Percentiles rank a stretch among this genome's conserved stretches.
Conservation (phyloP, 768 basidiomycete genomes). For the Russula sp. region DNA sequence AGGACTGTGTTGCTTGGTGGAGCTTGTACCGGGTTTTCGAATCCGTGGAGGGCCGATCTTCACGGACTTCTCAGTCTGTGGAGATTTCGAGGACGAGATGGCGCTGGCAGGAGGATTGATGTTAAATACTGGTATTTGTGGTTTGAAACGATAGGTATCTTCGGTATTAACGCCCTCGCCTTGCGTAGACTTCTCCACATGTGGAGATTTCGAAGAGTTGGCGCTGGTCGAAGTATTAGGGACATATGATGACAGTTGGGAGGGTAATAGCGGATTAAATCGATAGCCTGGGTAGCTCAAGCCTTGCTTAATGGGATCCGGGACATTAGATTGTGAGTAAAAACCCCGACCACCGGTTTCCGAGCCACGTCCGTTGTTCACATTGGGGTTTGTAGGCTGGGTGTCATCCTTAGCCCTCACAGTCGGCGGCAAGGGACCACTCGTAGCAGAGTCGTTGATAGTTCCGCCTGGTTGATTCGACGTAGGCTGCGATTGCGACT, state of each 20-base stretch:
- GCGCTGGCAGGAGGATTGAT: not conserved
- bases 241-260: too few relatives aligned
- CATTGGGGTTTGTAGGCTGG: not conserved
- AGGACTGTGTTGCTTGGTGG: not conserved
- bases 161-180: not conserved
- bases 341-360: not conserved
- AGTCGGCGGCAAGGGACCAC: not conserved
- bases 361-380: not conserved
- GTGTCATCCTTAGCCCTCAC: not conserved
- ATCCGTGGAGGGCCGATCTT: not conserved
- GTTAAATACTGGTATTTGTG: not conserved
- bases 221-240: too few relatives aligned
- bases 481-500: slow-evolving; percentile 4
- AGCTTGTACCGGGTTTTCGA: not conserved
- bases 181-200: not conserved
- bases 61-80: not conserved
- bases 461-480: not conserved
- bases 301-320: not conserved
- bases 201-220: too few relatives aligned
- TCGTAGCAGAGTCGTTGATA: not conserved
- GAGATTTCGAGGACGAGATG: not conserved
- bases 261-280: too few relatives aligned
- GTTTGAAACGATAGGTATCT: too few relatives aligned
- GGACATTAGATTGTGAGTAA: not conserved
- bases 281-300: too few relatives aligned